A percentile compares a stretch with the other conserved stretches of the same genome.
phyloP scores from a whole-genome alignment of 257 asterid genomes.

The Nicotiana obtusifolia region DNA sequence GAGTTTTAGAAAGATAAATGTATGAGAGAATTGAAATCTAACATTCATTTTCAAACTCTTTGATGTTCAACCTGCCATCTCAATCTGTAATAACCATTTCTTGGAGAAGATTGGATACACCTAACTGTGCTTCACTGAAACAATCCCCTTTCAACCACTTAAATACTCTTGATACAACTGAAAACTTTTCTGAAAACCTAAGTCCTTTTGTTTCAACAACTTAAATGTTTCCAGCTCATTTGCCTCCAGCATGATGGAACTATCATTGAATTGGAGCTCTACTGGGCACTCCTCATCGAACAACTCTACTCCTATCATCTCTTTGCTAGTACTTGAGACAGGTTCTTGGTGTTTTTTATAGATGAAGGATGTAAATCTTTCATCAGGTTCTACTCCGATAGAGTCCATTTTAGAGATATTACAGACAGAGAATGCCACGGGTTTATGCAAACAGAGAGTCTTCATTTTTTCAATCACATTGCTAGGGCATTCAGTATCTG shows the following conservation, averaged over 20 bases:
- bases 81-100: no score
- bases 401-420: conserved; percentile 12
- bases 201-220: conserved; percentile 40
- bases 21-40: no score
- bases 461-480: conserved; percentile 15
- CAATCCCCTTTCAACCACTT: not conserved
- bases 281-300: conserved; percentile 58
- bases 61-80: no score
- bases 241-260: conserved; percentile 18
- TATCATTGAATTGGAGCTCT: conserved; percentile 38
- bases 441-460: conserved; percentile 35
- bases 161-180: conserved; percentile 45
- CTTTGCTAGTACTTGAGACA: conserved; percentile 21
- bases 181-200: conserved; percentile 38
- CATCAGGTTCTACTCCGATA: conserved; percentile 13
- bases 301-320: conserved; percentile 37
- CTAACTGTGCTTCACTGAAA: no score
- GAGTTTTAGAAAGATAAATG: no score
- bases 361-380: conserved; percentile 35
- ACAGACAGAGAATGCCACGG: conserved; percentile 26
- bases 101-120: no score
- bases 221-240: conserved; percentile 39
- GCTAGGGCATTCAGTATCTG: conserved; percentile 37
- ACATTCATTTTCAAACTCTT: no score
- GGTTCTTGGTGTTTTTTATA: conserved; percentile 29